Evolutionary conservation across 805 yeast genomes (phyloP), one percentile per base, ranked within the genome.

Genomic region (Metschnikowia rubicola): DNA sequence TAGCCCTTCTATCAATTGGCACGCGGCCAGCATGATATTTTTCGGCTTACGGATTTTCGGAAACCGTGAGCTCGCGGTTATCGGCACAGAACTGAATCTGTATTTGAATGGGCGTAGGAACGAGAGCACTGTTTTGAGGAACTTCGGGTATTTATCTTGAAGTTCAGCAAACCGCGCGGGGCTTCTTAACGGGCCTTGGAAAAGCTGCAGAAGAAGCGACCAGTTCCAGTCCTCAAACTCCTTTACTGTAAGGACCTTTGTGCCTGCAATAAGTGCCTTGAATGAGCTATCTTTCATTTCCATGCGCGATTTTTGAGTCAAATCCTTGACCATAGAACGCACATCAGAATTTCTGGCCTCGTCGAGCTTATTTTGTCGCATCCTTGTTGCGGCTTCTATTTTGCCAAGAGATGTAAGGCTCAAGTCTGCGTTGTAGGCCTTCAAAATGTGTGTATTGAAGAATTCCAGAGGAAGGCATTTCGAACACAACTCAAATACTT

Each of bases 101-200:
- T 84, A 81, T 65, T 95, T 91, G 68, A 91, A 86, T 0, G 99
- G 99, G 44, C 98, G 74, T 62, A 83, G 92, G 62, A 92, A 94
- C 2, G 96, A 87, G 56, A 91, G 64, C 26, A 94, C 63, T 46
- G 97, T 70, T 60, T 92, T 91, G 61, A 91, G 74, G 58, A 94
- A 88, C 58, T 91, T 92, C 0, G 97, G 89, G 2, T 85, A 83
- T 56, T 78, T 81, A 38, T 72, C 75, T 32, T 82, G 74, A 1
- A 86, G 71, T 47, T 92, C 98, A 30, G 89, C 96, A 37, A 94
- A 73, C 41, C 88, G 71, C 53, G 73, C 79, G 0, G 87, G 84
- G 57, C 80, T 84, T 48, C 79, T 65, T n/a, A 94, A 65, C 0
- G 97, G 96, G 0, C 97, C 97, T 55, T 78, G 84, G 55, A 89